These are phyloP conservation scores for Gnaphalium uliginosum DNA, from an alignment of 129 eudicot genomes.

Conservation along the genomic window DNA sequence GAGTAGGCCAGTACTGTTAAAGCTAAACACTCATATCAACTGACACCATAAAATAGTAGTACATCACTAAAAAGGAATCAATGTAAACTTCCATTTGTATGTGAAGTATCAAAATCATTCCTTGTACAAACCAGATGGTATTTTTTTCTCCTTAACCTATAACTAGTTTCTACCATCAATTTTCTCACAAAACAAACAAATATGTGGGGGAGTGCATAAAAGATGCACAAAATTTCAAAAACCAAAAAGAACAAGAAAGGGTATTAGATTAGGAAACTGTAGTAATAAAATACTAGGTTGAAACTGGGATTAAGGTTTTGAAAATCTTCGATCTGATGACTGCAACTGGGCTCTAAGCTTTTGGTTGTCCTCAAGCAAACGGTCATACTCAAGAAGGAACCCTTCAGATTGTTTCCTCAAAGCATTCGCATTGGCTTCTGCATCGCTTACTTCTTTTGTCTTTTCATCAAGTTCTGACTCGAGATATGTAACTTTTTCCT, in stretches of 20 bases:
- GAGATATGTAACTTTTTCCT: constrained; percentile 49
- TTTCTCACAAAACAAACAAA: constrained; percentile 30
- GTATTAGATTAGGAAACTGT: constrained; percentile 26
- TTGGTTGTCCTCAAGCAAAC: constrained; percentile 81
- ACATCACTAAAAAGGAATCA: neutral
- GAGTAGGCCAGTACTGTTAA: neutral
- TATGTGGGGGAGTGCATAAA: constrained; percentile 5
- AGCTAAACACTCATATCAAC: neutral
- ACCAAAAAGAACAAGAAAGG: neutral
- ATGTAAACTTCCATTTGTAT: constrained; percentile 29
- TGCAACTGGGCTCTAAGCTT: constrained; percentile 68
- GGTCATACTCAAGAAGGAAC: constrained; percentile 85
- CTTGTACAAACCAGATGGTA: constrained; percentile 36
- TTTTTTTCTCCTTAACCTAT: constrained; percentile 30
- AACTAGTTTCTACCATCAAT: constrained; percentile 27
- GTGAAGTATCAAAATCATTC: constrained; percentile 31
- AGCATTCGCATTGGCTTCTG: constrained; percentile 70
- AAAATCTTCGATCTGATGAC: constrained; percentile 42
- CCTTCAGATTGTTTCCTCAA: constrained; percentile 86
- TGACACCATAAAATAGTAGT: neutral
- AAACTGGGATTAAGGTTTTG: constrained; percentile 33
- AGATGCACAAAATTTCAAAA: constrained; percentile 7
- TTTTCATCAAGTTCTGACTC: constrained; percentile 55
- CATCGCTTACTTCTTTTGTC: constrained; percentile 61
- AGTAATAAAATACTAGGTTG: constrained; percentile 14